Percentiles rank a stretch among this genome's conserved stretches.
Conservation (phyloP, 805 yeast genomes). For the Danielia oregonensis region DNA sequence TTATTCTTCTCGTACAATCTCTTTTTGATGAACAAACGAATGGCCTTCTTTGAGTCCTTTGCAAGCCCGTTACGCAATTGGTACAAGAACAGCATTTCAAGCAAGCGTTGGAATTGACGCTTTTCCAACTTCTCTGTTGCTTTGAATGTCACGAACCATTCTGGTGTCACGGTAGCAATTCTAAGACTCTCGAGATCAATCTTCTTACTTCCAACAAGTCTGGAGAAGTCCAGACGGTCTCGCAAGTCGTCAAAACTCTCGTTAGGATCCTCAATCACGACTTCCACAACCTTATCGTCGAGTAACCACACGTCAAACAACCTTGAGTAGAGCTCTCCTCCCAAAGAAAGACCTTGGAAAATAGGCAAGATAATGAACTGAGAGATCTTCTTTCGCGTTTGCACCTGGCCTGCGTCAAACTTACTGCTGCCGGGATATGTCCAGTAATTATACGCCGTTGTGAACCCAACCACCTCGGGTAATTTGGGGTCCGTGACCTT, state of each 20-base stretch:
- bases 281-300: slow-evolving; percentile 55
- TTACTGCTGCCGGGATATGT: slow-evolving; percentile 53
- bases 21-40: slow-evolving; percentile 64
- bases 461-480: slow-evolving; percentile 65
- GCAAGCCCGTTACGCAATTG: slow-evolving; percentile 23
- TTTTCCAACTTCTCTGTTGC: slow-evolving; percentile 56
- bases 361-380: slow-evolving; percentile 87
- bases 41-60: slow-evolving; percentile 29
- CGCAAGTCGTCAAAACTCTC: slow-evolving; percentile 89
- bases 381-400: slow-evolving; percentile 69
- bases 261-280: slow-evolving; percentile 92
- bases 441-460: slow-evolving; percentile 84
- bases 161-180: slow-evolving; percentile 8
- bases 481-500: slow-evolving; percentile 18
- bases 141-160: slow-evolving; percentile 42
- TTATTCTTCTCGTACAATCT: slow-evolving; percentile 75
- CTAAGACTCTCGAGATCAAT: slow-evolving; percentile 8
- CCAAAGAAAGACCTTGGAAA: slow-evolving; percentile 71
- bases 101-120: slow-evolving; percentile 71
- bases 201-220: slow-evolving; percentile 9
- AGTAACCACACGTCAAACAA: slow-evolving; percentile 54
- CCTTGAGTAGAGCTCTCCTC: slow-evolving; percentile 58
- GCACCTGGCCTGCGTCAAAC: slow-evolving; percentile 43
- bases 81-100: slow-evolving; percentile 69
- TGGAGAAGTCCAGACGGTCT: slow-evolving; percentile 70